Conservation (phyloP, 805 yeast species). For the Candida nitratophila region DNA sequence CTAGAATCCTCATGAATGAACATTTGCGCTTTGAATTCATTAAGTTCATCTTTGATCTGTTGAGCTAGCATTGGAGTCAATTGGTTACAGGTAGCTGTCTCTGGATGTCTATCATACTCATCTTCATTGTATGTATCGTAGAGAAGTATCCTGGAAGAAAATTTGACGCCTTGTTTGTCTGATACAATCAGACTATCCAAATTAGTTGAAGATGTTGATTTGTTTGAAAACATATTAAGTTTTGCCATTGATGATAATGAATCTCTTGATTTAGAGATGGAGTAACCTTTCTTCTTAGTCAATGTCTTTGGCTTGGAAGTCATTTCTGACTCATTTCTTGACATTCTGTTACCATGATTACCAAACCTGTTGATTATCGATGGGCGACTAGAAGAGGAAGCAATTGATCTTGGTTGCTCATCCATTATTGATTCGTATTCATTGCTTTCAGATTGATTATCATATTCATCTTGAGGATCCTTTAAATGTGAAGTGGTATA, state of each 20-base stretch:
- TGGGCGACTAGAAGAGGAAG: neutral
- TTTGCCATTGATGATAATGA: slow-evolving; percentile 2
- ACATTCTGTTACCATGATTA: neutral
- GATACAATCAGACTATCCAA: neutral
- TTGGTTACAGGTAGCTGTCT: slow-evolving; percentile 85
- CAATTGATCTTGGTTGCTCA: neutral
- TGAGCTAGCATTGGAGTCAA: slow-evolving; percentile 84
- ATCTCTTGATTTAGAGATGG: slow-evolving; percentile 1
- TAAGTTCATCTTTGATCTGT: slow-evolving; percentile 78
- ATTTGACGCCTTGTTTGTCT: slow-evolving; percentile 30
- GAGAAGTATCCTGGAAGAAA: slow-evolving; percentile 75
- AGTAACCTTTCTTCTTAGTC: slow-evolving; percentile 5
- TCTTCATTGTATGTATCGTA: slow-evolving; percentile 78
- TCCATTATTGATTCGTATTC: neutral
- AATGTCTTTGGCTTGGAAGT: slow-evolving; percentile 10
- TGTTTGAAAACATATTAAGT: slow-evolving; percentile 1
- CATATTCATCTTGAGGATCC: no score
- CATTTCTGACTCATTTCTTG: neutral
- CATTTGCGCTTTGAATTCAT: slow-evolving; percentile 74
- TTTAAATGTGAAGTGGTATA: neutral
- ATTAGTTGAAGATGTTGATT: neutral
- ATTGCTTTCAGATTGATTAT: no score
- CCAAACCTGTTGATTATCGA: neutral
- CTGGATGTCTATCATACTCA: slow-evolving; percentile 92
- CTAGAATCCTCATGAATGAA: slow-evolving; percentile 71